Evolutionary conservation across 768 basidiomycete genomes (phyloP).

Genomic region (Strobilomyces dryophilus): DNA sequence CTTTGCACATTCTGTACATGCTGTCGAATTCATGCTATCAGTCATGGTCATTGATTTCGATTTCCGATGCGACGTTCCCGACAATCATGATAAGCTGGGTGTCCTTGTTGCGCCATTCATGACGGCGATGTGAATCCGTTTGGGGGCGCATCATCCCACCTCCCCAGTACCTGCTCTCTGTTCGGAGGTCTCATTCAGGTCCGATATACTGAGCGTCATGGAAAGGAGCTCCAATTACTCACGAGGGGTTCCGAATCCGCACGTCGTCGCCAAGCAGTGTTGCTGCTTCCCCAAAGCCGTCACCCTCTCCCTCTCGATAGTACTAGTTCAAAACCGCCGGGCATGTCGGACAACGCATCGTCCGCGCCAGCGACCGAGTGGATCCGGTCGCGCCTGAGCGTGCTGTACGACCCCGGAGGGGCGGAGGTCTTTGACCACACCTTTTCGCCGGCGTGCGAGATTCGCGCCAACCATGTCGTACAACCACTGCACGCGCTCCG

Average conservation of each 20-base stretch:
- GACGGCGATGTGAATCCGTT: neutral
- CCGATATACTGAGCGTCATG: too few species aligned
- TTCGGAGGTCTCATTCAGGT: too few species aligned
- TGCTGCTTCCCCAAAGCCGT: neutral
- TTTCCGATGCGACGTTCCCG: neutral
- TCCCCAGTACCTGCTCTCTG: too few species aligned
- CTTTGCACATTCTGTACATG: slow-evolving; percentile 24
- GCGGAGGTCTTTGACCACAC: slow-evolving; percentile 21
- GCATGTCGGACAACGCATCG: neutral
- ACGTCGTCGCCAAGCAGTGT: neutral
- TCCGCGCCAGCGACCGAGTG: slow-evolving; percentile 20
- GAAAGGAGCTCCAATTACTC: too few species aligned
- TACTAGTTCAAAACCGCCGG: too few species aligned
- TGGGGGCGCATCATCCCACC: neutral
- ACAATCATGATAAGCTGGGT: neutral
- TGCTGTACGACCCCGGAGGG: slow-evolving; percentile 22
- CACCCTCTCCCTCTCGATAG: too few species aligned
- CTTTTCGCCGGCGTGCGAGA: slow-evolving; percentile 33
- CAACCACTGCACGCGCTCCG: slow-evolving; percentile 24
- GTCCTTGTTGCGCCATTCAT: neutral
- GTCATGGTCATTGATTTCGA: neutral
- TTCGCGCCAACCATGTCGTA: slow-evolving; percentile 31
- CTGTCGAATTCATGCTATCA: slow-evolving; percentile 11
- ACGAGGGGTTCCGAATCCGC: too few species aligned
- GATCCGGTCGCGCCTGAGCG: slow-evolving; percentile 27